Evolutionary conservation across 257 asterid species (phyloP), one percentile per base, ranked within the genome.

Genomic region (Mitragyna speciosa): DNA sequence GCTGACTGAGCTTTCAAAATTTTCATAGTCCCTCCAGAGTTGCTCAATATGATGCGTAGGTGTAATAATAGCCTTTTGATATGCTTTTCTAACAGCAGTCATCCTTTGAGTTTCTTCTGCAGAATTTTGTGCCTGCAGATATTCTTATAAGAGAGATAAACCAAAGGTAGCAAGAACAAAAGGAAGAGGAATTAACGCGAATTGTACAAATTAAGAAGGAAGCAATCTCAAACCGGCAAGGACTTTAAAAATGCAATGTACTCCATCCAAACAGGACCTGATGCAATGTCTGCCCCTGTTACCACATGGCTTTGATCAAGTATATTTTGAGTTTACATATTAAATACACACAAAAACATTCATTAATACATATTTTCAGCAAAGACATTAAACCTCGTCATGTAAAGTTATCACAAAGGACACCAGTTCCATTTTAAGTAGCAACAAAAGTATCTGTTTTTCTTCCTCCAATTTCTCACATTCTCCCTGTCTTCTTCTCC

Each of bases 201-300:
- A 39, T 51, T 41, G 67, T 77, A 75, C 30, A 69, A 30, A 58
- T 75, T 59, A 26, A 77, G 56, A 78, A 76, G 73, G 76, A 31
- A 76, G 52, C 61, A 82, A 68, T 72, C 83, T 70, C 85, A 92
- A 74, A 96, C 99, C 90, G 94, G 98, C 82, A 92, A 80, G 75
- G 98, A 93, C 86, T 88, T 94, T 36, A 96, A 87, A 85, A 90
- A 94, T 45, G 98, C 89, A 86, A 90, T 85, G 83, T 96, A 92
- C 85, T 96, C 97, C 90, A 92, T 91, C 99, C 98, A 96, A 71
- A 96, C 90, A 67, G 99, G 98, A 72, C 99, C 99, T 24, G 99
- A 89, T 74, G 93, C 89, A 70, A 94, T 88, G 85, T 94, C 99
- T 82, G 92, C 90, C 79, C 99, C 99, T 95, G 93, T 77, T 81